Percentiles rank a stretch among this genome's conserved stretches.
Conservation (phyloP, 805 yeast species). For the Hanseniaspora mollemarum region DNA sequence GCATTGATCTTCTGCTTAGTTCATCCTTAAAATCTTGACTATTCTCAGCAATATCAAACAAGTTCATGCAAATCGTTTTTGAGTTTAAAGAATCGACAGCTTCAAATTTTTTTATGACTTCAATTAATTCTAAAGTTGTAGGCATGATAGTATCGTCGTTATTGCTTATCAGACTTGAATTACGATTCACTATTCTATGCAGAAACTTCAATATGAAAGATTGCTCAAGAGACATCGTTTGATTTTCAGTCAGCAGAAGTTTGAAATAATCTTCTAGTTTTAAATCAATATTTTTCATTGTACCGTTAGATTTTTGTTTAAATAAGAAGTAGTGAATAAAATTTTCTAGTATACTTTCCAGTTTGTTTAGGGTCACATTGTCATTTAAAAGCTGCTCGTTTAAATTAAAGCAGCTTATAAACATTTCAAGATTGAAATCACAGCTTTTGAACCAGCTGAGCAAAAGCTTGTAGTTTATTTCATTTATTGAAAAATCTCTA, state of each 20-base stretch:
- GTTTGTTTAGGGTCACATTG: neutral
- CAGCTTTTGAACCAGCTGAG: conserved; percentile 2
- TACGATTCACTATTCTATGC: neutral
- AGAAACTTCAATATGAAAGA: conserved; percentile 4
- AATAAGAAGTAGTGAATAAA: conserved; percentile 5
- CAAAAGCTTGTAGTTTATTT: neutral
- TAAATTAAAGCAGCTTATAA: conserved; percentile 3
- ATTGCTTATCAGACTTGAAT: neutral
- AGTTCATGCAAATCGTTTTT: conserved; percentile 5
- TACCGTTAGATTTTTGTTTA: neutral
- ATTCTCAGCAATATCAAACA: conserved; percentile 1
- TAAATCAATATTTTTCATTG: neutral
- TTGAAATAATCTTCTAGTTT: neutral
- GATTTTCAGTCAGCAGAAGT: neutral
- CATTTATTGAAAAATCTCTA: conserved; percentile 10
- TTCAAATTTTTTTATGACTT: conserved; percentile 1
- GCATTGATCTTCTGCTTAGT: conserved; percentile 56
- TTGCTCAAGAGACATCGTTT: neutral
- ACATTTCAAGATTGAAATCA: conserved; percentile 1
- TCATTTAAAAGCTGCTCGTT: neutral
- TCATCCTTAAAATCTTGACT: conserved; percentile 56
- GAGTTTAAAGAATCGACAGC: neutral
- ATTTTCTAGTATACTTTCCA: conserved; percentile 8
- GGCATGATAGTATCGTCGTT: neutral
- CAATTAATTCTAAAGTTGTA: conserved; percentile 11